Evolutionary conservation across 75 land plant genomes (phyloP), one percentile per base, ranked within the genome.

Genomic region (Pseudotsuga menziesii): DNA sequence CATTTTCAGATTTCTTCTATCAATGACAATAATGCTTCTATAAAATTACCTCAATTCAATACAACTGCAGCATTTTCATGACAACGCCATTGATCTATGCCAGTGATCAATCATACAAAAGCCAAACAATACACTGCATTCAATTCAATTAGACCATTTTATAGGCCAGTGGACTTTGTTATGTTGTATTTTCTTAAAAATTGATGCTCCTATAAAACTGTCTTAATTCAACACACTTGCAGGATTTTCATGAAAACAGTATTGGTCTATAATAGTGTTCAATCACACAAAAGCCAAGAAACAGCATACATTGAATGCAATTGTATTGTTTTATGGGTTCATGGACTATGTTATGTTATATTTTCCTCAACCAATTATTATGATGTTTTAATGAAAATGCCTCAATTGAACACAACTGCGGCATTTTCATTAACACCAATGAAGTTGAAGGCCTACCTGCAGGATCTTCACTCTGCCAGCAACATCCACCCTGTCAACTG

Each of bases 401-500:
- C 44, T 36, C 19, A 17, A 19, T 19, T 66, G 17, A 36, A 66
- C 36, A 36, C 4, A 16, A 6, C 20, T 36, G 58, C 16, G 17
- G 16, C 20, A 57, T 15, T 15, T 57, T 17, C 58, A 57, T 57
- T 57, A 19, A 57, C 4, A 4, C 48, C 48, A 44, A 0, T 5
- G 48, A 44, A 44, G 6, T 44, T 44, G 48, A 44, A 44, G 48
- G 48, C 78, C 58, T 58, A 97, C 98, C 98, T 97, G 89, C 66
- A 97, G 89, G 72, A 97, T 97, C 82, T 80, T 92, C 25, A 97
- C 98, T 74, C 99, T 85, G 6, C 99, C 99, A 26, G 98, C 93
- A 54, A 97, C 95, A 89, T 97, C 98, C 61, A 98, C 98, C 78
- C 99, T 79, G 56, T 97, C 99, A 11, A 97, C 99, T 2, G 98